Evolutionary conservation across 78 protist genomes (phyloP).

Genomic region (Carpediemonas membranifera): DNA sequence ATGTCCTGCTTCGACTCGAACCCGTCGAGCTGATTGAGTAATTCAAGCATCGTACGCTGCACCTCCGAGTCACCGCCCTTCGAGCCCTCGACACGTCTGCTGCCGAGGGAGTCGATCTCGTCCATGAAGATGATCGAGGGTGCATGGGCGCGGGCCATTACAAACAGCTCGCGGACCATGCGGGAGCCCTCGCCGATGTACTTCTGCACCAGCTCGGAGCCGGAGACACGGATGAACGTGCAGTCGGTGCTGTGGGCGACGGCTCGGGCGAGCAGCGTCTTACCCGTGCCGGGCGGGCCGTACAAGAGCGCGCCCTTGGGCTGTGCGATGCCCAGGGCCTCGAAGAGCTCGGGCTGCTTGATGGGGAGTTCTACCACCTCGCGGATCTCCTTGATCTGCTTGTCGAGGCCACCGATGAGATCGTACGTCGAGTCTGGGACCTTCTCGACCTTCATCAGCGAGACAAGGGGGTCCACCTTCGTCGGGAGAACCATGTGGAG

Average conservation of each 20-base stretch:
- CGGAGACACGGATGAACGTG: constrained; percentile 94
- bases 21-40: constrained; percentile 94
- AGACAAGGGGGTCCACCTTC: constrained; percentile 88
- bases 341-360: constrained; percentile 98
- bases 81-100: constrained; percentile 25
- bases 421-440: constrained; percentile 96
- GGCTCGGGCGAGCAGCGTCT: constrained; percentile 97
- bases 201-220: constrained; percentile 97
- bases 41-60: constrained; percentile 99
- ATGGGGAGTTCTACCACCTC: constrained; percentile 96
- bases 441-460: constrained; percentile 94
- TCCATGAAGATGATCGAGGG: constrained; percentile 99
- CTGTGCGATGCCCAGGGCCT: constrained; percentile 90
- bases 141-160: constrained; percentile 96
- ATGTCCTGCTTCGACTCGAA: constrained; percentile 84
- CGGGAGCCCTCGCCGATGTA: constrained; percentile 99
- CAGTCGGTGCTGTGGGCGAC: constrained; percentile 99
- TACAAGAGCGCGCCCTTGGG: constrained; percentile 66
- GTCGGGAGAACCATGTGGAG: constrained; percentile 62
- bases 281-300: constrained; percentile 93
- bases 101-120: constrained; percentile 93
- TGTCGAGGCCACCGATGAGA: constrained; percentile 95
- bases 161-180: constrained; percentile 98
- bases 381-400: constrained; percentile 96
- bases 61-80: constrained; percentile 45